Conservation (phyloP, 148 eudicot species). For the Rheum nobile region DNA sequence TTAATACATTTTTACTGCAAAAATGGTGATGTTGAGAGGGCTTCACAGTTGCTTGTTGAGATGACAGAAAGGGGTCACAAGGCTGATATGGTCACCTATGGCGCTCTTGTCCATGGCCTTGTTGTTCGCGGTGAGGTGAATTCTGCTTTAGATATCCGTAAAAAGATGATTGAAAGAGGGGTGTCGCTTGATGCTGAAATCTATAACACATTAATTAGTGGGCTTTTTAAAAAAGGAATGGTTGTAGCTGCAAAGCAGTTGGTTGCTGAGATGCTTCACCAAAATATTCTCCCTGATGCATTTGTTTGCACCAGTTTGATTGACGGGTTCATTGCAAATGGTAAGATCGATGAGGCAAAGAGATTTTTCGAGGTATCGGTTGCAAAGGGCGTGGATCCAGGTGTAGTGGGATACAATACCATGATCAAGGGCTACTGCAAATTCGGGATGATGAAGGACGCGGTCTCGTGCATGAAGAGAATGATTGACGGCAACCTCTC, state of each 20-base stretch:
- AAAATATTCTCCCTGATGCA: constrained; percentile 50
- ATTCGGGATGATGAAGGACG: constrained; percentile 66
- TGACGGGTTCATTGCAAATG: constrained; percentile 65
- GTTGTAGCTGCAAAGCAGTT: constrained; percentile 51
- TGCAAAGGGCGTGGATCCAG: constrained; percentile 47
- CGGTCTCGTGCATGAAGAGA: constrained; percentile 39
- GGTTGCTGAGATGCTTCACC: constrained; percentile 70
- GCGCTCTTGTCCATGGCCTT: constrained; percentile 76
- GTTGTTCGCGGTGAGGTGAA: constrained; percentile 61
- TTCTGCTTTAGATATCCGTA: constrained; percentile 42
- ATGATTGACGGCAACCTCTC: constrained; percentile 29
- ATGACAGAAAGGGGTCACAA: constrained; percentile 56
- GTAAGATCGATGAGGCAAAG: constrained; percentile 56
- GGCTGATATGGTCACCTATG: constrained; percentile 69
- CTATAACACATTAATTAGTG: constrained; percentile 70
- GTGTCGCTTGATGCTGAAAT: constrained; percentile 65
- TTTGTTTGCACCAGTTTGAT: constrained; percentile 60
- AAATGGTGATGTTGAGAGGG: constrained; percentile 53
- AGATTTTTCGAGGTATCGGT: constrained; percentile 43
- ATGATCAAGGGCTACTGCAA: constrained; percentile 84
- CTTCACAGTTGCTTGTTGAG: constrained; percentile 45
- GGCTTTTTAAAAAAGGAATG: constrained; percentile 58
- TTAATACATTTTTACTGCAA: constrained; percentile 50
- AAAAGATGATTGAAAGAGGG: constrained; percentile 64
- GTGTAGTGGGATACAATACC: constrained; percentile 65